A percentile compares a stretch with the other conserved stretches of the same genome.
Conservation (phyloP, 352 stramenopile species). For the Peronospora belbahrii region DNA sequence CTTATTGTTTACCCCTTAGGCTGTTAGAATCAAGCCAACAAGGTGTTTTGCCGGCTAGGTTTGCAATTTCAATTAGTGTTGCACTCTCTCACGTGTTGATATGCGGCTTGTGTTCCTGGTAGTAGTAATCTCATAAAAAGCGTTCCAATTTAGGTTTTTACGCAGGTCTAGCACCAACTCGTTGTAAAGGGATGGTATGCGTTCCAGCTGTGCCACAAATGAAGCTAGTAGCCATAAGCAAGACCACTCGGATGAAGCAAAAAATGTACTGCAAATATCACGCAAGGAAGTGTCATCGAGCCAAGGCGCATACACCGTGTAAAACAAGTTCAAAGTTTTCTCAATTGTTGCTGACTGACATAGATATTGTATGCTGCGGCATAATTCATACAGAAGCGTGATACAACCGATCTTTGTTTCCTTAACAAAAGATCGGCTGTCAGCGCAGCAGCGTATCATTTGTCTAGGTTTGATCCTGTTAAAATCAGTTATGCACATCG, state of each 20-base stretch:
- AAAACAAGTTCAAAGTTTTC: too few species aligned
- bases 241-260: too few species aligned
- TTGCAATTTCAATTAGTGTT: constrained; percentile 51
- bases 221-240: neutral
- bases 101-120: too few species aligned
- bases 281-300: too few species aligned
- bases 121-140: too few species aligned
- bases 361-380: too few species aligned
- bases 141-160: constrained; percentile 42
- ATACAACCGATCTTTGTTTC: too few species aligned
- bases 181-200: constrained; percentile 81
- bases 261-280: too few species aligned
- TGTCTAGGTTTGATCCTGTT: constrained; percentile 58
- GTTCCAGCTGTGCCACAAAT: constrained; percentile 33
- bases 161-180: constrained; percentile 63
- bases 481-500: constrained; percentile 39
- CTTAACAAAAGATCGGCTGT: constrained; percentile 62
- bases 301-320: too few species aligned
- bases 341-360: too few species aligned
- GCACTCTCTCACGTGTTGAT: constrained; percentile 12
- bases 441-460: constrained; percentile 53
- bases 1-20: constrained; percentile 76
- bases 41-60: constrained; percentile 50
- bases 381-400: too few species aligned
- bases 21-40: constrained; percentile 68